Conservation (phyloP, 78 protist species). For the Dictyostelium capitatum region DNA sequence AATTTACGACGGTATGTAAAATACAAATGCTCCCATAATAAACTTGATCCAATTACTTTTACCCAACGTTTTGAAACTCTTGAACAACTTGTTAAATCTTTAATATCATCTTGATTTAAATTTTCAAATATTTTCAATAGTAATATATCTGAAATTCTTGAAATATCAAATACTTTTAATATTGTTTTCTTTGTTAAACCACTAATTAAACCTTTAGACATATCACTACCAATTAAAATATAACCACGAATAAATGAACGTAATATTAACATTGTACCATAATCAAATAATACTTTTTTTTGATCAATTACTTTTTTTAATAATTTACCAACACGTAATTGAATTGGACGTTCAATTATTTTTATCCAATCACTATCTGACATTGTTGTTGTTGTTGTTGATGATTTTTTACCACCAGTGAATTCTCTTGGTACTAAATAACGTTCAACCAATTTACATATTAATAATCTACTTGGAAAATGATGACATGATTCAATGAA, state of each 20-base stretch:
- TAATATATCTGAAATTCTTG: constrained; percentile 2
- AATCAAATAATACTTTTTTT: constrained; percentile 40
- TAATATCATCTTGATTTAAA: neutral
- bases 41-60: neutral
- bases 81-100: neutral
- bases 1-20: neutral
- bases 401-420: neutral
- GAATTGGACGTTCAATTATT: constrained; percentile 62
- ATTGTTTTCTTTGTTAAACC: constrained; percentile 41
- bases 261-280: constrained; percentile 26
- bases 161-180: neutral
- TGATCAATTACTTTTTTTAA: constrained; percentile 53
- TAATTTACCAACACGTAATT: constrained; percentile 61
- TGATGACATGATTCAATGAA: constrained; percentile 39
- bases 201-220: constrained; percentile 38
- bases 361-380: constrained; percentile 41
- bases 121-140: constrained; percentile 36
- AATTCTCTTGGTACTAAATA: constrained; percentile 60
- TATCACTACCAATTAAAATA: constrained; percentile 15
- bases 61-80: constrained; percentile 54
- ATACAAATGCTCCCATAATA: constrained; percentile 67
- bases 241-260: constrained; percentile 54
- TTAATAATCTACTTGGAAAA: constrained; percentile 20
- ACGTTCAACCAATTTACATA: constrained; percentile 46
- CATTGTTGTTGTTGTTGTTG: neutral